Base-by-base conservation (phyloP, 164 flowering plant genomes). In the Vitis vinifera region DNA sequence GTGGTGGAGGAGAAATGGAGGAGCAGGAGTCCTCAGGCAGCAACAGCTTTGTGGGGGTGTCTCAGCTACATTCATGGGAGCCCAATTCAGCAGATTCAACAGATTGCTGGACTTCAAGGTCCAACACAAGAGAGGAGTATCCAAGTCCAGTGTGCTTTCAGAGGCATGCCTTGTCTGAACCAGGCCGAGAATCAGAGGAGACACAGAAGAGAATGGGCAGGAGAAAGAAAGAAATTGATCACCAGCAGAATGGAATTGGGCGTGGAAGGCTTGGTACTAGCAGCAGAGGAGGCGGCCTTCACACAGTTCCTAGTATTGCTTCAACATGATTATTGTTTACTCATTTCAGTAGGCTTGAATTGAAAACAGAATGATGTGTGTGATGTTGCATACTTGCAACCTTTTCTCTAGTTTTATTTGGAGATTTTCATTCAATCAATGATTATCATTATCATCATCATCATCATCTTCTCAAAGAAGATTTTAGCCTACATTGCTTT, bases 21-120 rank as follows among this genome's bases (percentile, higher is more conserved):
- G 90, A 88, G 63, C 83, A 85, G 68, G 93, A 91, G 70, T 92
- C 98, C 1, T 87, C 96, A 0, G 97, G 95, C 11, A 92, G 99
- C 79, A 94, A 92, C 73, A 92, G 94, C 77, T 76, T 79, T 73
- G 75, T 72, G 4, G 80, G 82, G 76, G 75, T 14, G 2, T 62
- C 49, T 77, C 88, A 12, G 83, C 92, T 13, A 6, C 44, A 37
- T 7, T 75, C 83, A 2, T 84, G 88, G 95, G 98, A 94, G 64
- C 94, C 94, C 16, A 87, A 78, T 71, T 91, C 98, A 14, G 94
- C 82, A 0, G 90, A 91, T 70, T 91, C 97, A 6, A 84, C 85
- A 0, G 92, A 88, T 55, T 70, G 87, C 19, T 83, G 87, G 87
- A 79, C 84, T 50, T 88, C 94, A 23, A 76, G 75, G 55, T 80